Conservation (phyloP, 176 grass and related monocot genomes). For the Oryza meyeriana region DNA sequence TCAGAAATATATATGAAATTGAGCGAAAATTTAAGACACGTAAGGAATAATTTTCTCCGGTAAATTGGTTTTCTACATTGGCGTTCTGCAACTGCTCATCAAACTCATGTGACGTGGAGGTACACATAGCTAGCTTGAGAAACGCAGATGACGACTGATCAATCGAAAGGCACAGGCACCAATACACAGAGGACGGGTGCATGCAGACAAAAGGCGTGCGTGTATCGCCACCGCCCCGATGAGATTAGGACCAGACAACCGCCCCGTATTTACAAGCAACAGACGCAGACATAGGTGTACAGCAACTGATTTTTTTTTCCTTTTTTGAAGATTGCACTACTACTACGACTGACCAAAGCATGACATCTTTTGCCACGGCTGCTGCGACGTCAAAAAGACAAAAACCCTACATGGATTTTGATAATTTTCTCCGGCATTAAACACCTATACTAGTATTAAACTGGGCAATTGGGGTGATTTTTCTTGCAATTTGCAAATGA, state of each 20-base stretch:
- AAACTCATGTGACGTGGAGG: background rate
- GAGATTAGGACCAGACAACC: constrained; percentile 38
- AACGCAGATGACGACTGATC: background rate
- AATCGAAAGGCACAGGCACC: background rate
- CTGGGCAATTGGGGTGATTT: background rate
- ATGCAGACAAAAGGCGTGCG: constrained; percentile 9
- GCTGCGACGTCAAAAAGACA: background rate
- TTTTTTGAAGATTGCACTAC: background rate
- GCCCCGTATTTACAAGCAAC: constrained; percentile 14
- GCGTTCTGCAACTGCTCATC: background rate
- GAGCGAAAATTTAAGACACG: too few relatives aligned
- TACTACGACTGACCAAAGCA: background rate
- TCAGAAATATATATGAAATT: too few relatives aligned
- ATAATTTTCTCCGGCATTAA: background rate
- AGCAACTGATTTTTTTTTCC: too few relatives aligned
- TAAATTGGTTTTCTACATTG: background rate
- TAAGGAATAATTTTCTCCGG: too few relatives aligned
- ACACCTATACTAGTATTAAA: background rate
- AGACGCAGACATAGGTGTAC: background rate
- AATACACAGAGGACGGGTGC: background rate
- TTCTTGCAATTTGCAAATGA: background rate
- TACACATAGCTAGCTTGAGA: background rate
- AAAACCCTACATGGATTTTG: background rate
- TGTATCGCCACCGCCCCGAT: constrained; percentile 13
- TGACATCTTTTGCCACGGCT: background rate